Evolutionary conservation across 306 rosid species (phyloP), one percentile per base, ranked within the genome.

Genomic region (Mimosa bimucronata): DNA sequence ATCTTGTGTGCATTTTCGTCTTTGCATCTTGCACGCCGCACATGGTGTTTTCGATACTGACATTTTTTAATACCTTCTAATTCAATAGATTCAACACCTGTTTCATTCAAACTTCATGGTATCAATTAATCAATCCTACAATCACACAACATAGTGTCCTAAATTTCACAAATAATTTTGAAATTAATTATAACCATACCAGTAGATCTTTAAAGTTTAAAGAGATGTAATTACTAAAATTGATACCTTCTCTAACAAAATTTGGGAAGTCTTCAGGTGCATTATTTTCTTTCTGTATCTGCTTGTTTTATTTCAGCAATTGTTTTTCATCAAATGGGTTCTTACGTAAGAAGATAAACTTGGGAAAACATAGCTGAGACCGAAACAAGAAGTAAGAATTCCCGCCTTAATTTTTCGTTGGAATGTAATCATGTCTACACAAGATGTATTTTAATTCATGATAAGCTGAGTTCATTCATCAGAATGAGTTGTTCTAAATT

Each of bases 191-290:
- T 28, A 28, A 28, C 29, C 38, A 55, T n/a, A 74, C 31, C n/a
- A n/a, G n/a, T 55, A 69, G 26, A 77, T 66, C 55, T 40, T 64
- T 8, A 75, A n/a, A n/a, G n/a, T n/a, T n/a, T n/a, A n/a, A 25
- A 64, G 40, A 53, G 26, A 41, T 64, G 30, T 57, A 70, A 29
- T n/a, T n/a, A n/a, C n/a, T 53, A 38, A 5, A 66, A 57, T n/a
- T 4, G 9, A 58, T 79, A 92, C 98, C 98, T 95, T 93, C 99
- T 88, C 99, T 89, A 70, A 95, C 86, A 80, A 95, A 95, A 87
- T 79, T 93, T 78, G 99, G 99, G 82, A 95, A 95, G 78, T 88
- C 92, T 3, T 89, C 97, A 3, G 97, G 99, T 30, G 79, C 99
- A 81, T 93, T 93, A 74, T 93, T 95, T 81, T 93, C 97, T 77